Base-by-base conservation (phyloP, 108 stramenopile genomes). In the Nitzschia palea region DNA sequence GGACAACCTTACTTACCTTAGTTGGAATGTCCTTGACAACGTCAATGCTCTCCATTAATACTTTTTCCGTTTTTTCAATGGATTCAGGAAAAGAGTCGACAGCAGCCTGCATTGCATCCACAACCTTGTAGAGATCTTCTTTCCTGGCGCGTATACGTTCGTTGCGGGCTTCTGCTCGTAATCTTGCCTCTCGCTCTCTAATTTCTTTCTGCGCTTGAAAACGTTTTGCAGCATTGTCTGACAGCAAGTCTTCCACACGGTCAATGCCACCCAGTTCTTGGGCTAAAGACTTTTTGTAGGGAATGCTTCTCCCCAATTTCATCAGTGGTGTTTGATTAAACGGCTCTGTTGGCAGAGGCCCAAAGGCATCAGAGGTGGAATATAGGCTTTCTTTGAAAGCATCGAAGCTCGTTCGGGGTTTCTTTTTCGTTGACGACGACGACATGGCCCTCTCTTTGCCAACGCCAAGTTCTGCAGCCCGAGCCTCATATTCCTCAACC, bases 1-100 rank as follows among this genome's bases (percentile, higher is more conserved):
- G 28, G 15, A 64, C 75, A 17, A 45, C 61, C 5, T 62, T 45
- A 26, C 68, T 22, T 12, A 72, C 52, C 23, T 68, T 56, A 17
- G 31, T 42, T 20, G 54, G 54, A 6, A 55, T 14, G 8, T 4
- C n/a, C 31, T 55, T 55, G 27, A 33, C 28, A 6, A 5, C 10
- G 10, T 29, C 10, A 30, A 55, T 55, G 27, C 26, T 33, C 22
- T 55, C 27, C 31, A 29, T 55, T 9, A 55, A 15, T 15, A 6
- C 27, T n/a, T 55, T n/a, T 55, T 55, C 54, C 3, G 54, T 33
- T 10, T 29, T 33, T 3, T 55, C 54, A 28, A 55, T 32, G 14
- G 54, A 29, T 28, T 55, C 54, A 14, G 54, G 54, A 14, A 55
- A 55, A 12, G 54, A 8, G n/a, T 55, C 54, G n/a, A 55, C 54